Percentiles rank a stretch among this genome's conserved stretches.
These are phyloP conservation scores for Parmelia sp. DNA, from an alignment of 495 filamentous ascomycete species.

Conservation along the genomic window DNA sequence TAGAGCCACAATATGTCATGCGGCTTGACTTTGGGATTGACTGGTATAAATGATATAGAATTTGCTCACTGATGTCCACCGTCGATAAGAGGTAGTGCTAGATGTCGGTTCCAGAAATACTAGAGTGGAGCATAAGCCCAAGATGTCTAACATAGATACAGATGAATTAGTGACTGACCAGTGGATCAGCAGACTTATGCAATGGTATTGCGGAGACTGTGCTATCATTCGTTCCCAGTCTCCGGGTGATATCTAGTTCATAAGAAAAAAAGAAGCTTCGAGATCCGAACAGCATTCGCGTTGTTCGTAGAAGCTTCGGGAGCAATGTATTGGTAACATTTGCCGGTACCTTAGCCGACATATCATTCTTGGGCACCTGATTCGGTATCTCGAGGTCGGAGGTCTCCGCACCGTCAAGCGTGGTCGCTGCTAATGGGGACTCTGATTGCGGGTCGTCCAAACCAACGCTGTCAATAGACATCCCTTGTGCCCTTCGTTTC, in stretches of 20 bases:
- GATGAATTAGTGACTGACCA: constrained; percentile 39
- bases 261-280: constrained; percentile 89
- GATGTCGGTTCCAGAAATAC: constrained; percentile 87
- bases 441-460: not conserved
- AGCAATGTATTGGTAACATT: constrained; percentile 48
- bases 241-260: constrained; percentile 79
- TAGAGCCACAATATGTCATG: not conserved
- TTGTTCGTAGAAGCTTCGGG: constrained; percentile 77
- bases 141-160: not conserved
- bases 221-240: constrained; percentile 44
- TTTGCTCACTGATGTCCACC: constrained; percentile 46
- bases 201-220: constrained; percentile 49
- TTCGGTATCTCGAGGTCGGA: not conserved
- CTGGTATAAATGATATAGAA: not conserved
- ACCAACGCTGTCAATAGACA: constrained; percentile 35
- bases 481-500: constrained; percentile 49
- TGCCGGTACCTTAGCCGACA: not conserved
- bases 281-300: constrained; percentile 71
- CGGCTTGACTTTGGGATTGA: not conserved
- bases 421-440: not conserved
- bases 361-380: not conserved
- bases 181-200: constrained; percentile 64
- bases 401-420: not conserved
- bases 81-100: constrained; percentile 68
- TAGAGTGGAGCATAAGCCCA: constrained; percentile 27